Conservation (phyloP, 257 asterid genomes). For the Ocimum tenuiflorum region DNA sequence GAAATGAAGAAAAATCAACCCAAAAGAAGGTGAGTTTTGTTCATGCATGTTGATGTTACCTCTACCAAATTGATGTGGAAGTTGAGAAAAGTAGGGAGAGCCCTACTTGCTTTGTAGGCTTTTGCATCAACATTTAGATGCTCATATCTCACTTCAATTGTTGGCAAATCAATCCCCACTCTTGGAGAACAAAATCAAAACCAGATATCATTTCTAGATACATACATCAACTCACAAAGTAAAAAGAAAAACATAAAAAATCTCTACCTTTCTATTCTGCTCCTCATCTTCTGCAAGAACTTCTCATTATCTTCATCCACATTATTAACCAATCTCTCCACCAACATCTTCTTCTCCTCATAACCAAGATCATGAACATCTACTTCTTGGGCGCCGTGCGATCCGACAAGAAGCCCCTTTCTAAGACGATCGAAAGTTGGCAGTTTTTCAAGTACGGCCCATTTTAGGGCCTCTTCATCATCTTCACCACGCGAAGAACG, state of each 20-base stretch:
- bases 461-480: slow-evolving; percentile 44
- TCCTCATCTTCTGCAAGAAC: slow-evolving; percentile 50
- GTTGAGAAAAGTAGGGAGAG: slow-evolving; percentile 48
- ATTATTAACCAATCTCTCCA: slow-evolving; percentile 41
- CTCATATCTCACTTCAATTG: no score
- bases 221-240: neutral
- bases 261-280: slow-evolving; percentile 54
- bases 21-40: neutral
- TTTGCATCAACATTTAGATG: slow-evolving; percentile 52
- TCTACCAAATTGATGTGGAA: slow-evolving; percentile 40
- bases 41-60: slow-evolving; percentile 28
- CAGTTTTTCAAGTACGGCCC: slow-evolving; percentile 64
- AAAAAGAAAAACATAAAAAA: no score
- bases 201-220: neutral
- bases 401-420: slow-evolving; percentile 54
- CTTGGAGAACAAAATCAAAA: slow-evolving; percentile 25
- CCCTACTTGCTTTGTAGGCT: slow-evolving; percentile 45
- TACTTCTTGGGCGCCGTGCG: slow-evolving; percentile 46
- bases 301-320: slow-evolving; percentile 57
- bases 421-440: slow-evolving; percentile 65
- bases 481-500: slow-evolving; percentile 53
- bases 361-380: slow-evolving; percentile 43
- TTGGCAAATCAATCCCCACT: slow-evolving; percentile 61
- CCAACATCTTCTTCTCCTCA: slow-evolving; percentile 33
- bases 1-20: neutral